These are phyloP conservation scores for Agapanthus africanus DNA, from an alignment of 106 monocot genomes.

Conservation along the genomic window DNA sequence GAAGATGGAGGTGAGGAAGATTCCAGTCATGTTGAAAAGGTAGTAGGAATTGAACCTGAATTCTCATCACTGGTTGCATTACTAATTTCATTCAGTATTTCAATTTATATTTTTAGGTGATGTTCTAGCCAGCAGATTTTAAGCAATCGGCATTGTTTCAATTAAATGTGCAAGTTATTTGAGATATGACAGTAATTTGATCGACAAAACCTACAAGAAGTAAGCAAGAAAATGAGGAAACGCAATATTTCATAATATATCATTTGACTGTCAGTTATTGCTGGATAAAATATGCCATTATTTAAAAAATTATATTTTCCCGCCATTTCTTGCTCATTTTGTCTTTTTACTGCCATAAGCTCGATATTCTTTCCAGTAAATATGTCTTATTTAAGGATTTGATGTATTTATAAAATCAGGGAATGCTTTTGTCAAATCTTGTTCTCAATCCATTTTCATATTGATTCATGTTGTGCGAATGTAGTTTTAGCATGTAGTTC, in stretches of 20 bases:
- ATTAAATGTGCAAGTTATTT: neutral
- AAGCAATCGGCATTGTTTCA: neutral
- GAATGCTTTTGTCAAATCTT: too few relatives aligned
- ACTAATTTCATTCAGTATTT: neutral
- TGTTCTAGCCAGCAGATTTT: neutral
- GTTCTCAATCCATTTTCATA: too few relatives aligned
- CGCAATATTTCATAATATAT: neutral
- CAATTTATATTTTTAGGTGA: neutral
- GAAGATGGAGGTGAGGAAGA: neutral
- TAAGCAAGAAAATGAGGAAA: neutral
- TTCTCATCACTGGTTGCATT: neutral
- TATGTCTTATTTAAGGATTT: too few relatives aligned
- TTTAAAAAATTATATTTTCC: too few relatives aligned
- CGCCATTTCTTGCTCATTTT: too few relatives aligned
- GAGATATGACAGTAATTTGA: neutral
- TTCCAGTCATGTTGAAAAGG: conserved; percentile 5
- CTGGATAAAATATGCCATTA: too few relatives aligned
- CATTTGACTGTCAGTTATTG: neutral
- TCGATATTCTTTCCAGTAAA: too few relatives aligned
- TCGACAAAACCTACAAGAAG: neutral
- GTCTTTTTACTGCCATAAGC: too few relatives aligned
- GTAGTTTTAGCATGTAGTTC: neutral
- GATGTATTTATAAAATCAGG: too few relatives aligned
- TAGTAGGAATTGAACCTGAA: neutral
- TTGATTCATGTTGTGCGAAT: neutral